Conservation (phyloP, 192 early-diverging fungal genomes). For the Backusella parvicylindrica region DNA sequence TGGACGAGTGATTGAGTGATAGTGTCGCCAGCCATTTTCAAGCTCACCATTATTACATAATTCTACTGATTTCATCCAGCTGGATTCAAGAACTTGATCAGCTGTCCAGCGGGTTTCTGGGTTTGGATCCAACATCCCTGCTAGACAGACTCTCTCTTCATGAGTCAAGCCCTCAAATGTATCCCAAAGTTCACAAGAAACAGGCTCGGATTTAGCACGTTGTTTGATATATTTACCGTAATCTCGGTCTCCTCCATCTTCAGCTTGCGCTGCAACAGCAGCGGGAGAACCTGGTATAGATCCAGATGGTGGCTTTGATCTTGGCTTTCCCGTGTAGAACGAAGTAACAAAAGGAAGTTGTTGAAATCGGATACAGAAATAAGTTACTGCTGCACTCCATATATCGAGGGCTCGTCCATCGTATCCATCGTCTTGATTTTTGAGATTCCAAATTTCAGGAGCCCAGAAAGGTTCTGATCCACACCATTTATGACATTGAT, state of each 20-base stretch:
- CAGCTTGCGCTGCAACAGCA: slow-evolving; percentile 18
- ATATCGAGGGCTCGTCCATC: slow-evolving; percentile 89
- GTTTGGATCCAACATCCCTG: slow-evolving; percentile 37
- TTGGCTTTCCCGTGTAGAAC: slow-evolving; percentile 11
- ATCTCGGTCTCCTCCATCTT: slow-evolving; percentile 18
- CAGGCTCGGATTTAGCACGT: slow-evolving; percentile 9
- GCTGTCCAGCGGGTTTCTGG: slow-evolving; percentile 43
- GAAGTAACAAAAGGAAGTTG: slow-evolving; percentile 33
- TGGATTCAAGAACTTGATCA: slow-evolving; percentile 29
- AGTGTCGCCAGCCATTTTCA: slow-evolving; percentile 27
- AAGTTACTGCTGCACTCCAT: slow-evolving; percentile 90
- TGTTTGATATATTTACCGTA: slow-evolving; percentile 14
- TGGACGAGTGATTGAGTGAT: background rate
- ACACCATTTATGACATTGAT: slow-evolving; percentile 85
- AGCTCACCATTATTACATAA: slow-evolving; percentile 39
- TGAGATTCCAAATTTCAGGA: slow-evolving; percentile 79
- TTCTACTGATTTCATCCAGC: slow-evolving; percentile 40
- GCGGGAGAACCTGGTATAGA: slow-evolving; percentile 21
- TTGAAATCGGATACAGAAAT: slow-evolving; percentile 77
- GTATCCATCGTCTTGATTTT: slow-evolving; percentile 67
- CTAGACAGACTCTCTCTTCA: slow-evolving; percentile 27
- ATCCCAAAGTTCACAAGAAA: slow-evolving; percentile 18
- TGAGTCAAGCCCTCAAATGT: slow-evolving; percentile 7
- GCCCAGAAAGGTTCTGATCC: slow-evolving; percentile 97
- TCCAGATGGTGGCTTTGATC: background rate